These are phyloP conservation scores for Lentinus brumalis DNA, from an alignment of 768 basidiomycete species.

Conservation along the genomic window DNA sequence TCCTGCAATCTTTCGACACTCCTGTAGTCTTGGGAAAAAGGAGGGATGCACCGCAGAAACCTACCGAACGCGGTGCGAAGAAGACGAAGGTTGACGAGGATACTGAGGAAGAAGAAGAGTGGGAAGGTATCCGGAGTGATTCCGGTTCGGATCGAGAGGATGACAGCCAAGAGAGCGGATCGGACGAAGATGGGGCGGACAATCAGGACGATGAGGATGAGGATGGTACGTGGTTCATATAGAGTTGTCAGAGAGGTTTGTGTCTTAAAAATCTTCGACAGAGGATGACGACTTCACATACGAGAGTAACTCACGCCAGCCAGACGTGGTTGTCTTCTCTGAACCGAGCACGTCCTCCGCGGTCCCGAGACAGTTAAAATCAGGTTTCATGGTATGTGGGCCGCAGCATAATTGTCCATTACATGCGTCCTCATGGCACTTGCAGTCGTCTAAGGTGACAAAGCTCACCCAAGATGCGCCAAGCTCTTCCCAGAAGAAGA, in stretches of 20 bases:
- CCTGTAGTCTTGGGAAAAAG: slow-evolving; percentile 21
- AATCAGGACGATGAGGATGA: background rate
- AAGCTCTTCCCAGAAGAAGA: slow-evolving; percentile 26
- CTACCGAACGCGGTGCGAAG: slow-evolving; percentile 8
- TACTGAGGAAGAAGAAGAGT: slow-evolving; percentile 39
- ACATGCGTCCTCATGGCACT: background rate
- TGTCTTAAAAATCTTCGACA: background rate
- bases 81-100: slow-evolving; percentile 30
- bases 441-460: slow-evolving; percentile 76
- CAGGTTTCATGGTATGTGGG: slow-evolving; percentile 68
- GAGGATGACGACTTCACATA: slow-evolving; percentile 47
- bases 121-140: slow-evolving; percentile 38
- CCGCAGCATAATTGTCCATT: slow-evolving; percentile 3
- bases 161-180: background rate
- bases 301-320: slow-evolving; percentile 20
- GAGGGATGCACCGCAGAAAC: slow-evolving; percentile 18
- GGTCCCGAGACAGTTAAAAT: slow-evolving; percentile 43
- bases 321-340: slow-evolving; percentile 61
- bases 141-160: slow-evolving; percentile 5
- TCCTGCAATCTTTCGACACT: slow-evolving; percentile 43
- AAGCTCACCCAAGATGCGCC: slow-evolving; percentile 49
- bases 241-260: background rate
- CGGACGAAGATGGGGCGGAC: background rate
- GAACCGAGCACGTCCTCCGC: slow-evolving; percentile 34
- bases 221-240: background rate